Conservation (phyloP, 2,329 filamentous ascomycete species). For the Rhynchosporium secalis region DNA sequence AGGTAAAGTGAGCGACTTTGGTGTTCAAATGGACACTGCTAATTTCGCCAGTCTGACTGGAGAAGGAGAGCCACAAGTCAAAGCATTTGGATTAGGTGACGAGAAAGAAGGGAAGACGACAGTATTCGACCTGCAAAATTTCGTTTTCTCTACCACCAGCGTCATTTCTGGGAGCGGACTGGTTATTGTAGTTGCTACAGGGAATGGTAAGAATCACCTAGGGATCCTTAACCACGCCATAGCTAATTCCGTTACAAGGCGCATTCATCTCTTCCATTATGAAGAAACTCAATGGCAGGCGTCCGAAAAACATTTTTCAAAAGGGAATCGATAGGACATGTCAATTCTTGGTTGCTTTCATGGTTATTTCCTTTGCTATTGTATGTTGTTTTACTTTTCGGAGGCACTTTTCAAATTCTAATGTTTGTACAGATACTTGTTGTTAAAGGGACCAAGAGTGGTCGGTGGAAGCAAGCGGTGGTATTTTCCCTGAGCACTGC, state of each 20-base stretch:
- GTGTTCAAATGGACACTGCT: background rate
- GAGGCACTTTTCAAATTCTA: background rate
- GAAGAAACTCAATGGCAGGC: conserved; percentile 19
- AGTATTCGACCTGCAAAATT: conserved; percentile 14
- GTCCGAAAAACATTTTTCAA: conserved; percentile 15
- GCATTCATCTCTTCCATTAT: conserved; percentile 21
- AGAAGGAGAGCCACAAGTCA: conserved; percentile 17
- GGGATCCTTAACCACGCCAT: background rate
- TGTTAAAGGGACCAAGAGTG: conserved; percentile 8
- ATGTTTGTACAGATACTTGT: conserved; percentile 8
- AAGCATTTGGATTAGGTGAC: background rate
- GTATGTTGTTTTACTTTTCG: background rate
- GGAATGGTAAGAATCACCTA: conserved; percentile 6
- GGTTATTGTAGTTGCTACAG: conserved; percentile 18
- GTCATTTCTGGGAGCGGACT: conserved; percentile 19
- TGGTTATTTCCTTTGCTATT: background rate
- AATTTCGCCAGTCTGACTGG: conserved; percentile 13
- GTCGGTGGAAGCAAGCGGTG: conserved; percentile 7
- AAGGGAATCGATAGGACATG: conserved; percentile 11
- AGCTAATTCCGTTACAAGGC: conserved; percentile 3
- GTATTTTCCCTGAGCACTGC: conserved; percentile 16
- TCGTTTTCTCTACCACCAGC: conserved; percentile 12
- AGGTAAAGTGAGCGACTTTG: background rate
- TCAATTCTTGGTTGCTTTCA: conserved; percentile 17
- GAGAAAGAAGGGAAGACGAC: background rate